These are phyloP conservation scores for Astrocystis sublimbata DNA, from an alignment of 495 filamentous ascomycete genomes.

Conservation along the genomic window DNA sequence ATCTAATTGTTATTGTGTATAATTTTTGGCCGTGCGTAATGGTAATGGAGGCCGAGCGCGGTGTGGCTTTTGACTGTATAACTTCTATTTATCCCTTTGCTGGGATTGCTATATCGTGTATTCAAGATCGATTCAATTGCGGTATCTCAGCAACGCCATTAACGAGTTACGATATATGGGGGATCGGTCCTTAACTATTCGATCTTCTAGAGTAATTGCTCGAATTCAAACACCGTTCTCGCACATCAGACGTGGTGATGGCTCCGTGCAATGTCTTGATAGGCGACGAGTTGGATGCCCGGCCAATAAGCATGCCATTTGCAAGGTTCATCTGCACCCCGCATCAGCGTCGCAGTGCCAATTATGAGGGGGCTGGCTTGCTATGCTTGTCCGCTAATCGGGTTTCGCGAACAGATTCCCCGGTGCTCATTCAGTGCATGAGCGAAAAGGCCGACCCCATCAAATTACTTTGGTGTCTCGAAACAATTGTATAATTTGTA, in stretches of 20 bases:
- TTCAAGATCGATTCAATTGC: background rate
- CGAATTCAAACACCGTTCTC: no score
- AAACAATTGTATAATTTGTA: constrained; percentile 12
- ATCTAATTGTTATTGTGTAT: constrained; percentile 40
- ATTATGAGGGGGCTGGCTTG: background rate
- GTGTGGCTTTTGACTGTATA: constrained; percentile 3
- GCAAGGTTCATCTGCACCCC: background rate
- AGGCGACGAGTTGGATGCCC: no score
- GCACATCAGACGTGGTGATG: no score
- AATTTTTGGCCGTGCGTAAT: constrained; percentile 28
- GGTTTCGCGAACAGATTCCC: background rate
- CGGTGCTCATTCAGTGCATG: background rate
- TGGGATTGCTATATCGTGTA: background rate
- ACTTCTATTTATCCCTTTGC: background rate
- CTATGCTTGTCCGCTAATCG: constrained; percentile 9
- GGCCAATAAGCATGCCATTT: no score
- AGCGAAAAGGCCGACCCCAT: background rate
- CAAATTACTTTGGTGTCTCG: background rate
- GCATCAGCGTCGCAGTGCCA: background rate
- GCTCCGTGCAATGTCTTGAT: no score
- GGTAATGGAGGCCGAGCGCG: constrained; percentile 5
- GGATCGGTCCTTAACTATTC: no score
- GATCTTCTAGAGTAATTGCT: no score
- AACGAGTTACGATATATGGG: no score
- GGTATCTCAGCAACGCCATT: background rate